A percentile compares a stretch with the other conserved stretches of the same genome.
These are phyloP conservation scores for Mediolabrus comicus DNA, from an alignment of 108 stramenopile genomes.

Conservation along the genomic window DNA sequence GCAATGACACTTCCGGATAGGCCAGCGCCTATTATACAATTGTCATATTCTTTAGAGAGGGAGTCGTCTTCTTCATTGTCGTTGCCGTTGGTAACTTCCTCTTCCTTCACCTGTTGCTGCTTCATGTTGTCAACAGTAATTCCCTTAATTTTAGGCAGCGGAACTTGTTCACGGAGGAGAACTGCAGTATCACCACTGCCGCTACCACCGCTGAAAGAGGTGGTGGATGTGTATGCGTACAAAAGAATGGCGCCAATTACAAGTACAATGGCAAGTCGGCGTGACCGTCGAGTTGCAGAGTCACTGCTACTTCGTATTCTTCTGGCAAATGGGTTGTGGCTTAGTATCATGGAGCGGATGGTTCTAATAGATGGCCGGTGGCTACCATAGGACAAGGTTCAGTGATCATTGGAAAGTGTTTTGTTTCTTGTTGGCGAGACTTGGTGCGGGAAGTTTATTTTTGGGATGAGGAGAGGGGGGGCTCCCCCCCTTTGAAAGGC, in stretches of 20 bases:
- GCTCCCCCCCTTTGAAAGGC: too few species aligned
- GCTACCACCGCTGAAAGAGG: not conserved
- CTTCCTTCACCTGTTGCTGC: not conserved
- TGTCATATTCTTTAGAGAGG: constrained; percentile 54
- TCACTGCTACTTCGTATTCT: not conserved
- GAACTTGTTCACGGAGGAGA: not conserved
- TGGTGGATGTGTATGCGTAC: not conserved
- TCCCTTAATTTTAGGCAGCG: not conserved
- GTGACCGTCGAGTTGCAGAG: not conserved
- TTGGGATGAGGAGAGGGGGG: too few species aligned
- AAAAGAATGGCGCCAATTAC: not conserved
- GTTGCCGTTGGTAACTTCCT: too few species aligned
- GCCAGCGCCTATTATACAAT: constrained; percentile 78
- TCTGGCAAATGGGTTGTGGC: not conserved
- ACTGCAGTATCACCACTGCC: not conserved
- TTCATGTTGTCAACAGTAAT: not conserved
- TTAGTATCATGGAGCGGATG: not conserved
- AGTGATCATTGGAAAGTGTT: too few species aligned
- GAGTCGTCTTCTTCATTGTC: constrained; percentile 1
- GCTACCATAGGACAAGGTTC: too few species aligned
- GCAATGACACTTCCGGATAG: constrained; percentile 76
- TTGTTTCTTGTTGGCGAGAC: too few species aligned
- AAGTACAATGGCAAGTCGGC: not conserved
- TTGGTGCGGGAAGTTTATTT: too few species aligned
- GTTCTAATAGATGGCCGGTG: too few species aligned